These are phyloP conservation scores for Fusarium ramigenum DNA, from an alignment of 2,329 filamentous ascomycete species.

Conservation along the genomic window DNA sequence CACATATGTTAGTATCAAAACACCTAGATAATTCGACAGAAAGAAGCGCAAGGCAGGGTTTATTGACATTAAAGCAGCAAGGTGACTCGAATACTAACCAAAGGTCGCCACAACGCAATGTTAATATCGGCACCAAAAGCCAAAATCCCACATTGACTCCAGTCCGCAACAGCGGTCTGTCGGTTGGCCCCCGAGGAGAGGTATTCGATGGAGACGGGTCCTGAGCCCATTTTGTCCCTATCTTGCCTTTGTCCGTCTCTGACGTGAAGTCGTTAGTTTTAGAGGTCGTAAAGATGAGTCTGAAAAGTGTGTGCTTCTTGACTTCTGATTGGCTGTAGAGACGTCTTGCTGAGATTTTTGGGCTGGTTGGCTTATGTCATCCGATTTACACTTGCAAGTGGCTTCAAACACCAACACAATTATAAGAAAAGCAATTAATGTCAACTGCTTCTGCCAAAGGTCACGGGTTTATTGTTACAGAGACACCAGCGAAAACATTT, in stretches of 20 bases:
- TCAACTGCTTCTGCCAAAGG: neutral
- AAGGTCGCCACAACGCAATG: conserved; percentile 86
- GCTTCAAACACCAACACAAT: conserved; percentile 19
- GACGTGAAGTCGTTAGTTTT: conserved; percentile 12
- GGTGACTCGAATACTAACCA: conserved; percentile 61
- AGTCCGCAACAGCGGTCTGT: conserved; percentile 89
- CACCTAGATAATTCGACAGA: neutral
- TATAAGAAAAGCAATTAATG: conserved; percentile 28
- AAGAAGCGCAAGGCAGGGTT: neutral
- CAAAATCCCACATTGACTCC: conserved; percentile 77
- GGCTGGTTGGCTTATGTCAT: conserved; percentile 37
- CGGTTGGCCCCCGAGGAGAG: conserved; percentile 88
- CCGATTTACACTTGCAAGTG: conserved; percentile 10
- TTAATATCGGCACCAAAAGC: conserved; percentile 92
- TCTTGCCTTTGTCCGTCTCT: conserved; percentile 11
- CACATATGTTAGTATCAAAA: conserved; percentile 11
- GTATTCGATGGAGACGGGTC: conserved; percentile 56
- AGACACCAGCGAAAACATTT: neutral
- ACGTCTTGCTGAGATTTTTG: conserved; percentile 24
- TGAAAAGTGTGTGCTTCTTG: conserved; percentile 48
- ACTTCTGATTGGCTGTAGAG: conserved; percentile 50
- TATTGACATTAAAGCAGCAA: conserved; percentile 18
- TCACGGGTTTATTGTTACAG: neutral
- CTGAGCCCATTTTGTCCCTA: conserved; percentile 42
- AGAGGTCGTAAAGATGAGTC: conserved; percentile 40